These are phyloP conservation scores for Penicillium sp. DNA, from an alignment of 2,329 filamentous ascomycete species.

Conservation along the genomic window DNA sequence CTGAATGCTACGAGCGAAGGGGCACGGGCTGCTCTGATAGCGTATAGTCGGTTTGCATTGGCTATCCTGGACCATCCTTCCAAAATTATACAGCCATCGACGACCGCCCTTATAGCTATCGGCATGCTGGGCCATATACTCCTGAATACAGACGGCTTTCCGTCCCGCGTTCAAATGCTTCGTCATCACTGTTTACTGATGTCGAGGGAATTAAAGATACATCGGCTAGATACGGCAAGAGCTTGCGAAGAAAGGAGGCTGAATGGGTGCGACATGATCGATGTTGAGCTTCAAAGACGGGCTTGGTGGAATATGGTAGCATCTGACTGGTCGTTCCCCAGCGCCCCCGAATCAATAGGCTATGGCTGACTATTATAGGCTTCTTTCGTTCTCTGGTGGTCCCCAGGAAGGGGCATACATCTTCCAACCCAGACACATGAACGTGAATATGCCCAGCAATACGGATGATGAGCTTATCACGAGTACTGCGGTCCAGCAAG, in stretches of 20 bases:
- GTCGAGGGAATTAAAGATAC: slow-evolving; percentile 14
- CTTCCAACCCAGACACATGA: slow-evolving; percentile 25
- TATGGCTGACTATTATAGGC: slow-evolving; percentile 12
- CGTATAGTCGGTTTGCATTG: slow-evolving; percentile 11
- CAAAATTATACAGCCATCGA: slow-evolving; percentile 12
- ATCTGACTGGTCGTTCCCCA: slow-evolving; percentile 21
- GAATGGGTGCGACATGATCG: slow-evolving; percentile 19
- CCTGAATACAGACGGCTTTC: slow-evolving; percentile 18
- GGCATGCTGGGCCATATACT: slow-evolving; percentile 13
- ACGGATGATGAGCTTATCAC: slow-evolving; percentile 22
- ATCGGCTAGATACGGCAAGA: slow-evolving; percentile 16
- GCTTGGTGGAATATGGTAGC: slow-evolving; percentile 28
- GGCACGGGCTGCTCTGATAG: slow-evolving; percentile 12
- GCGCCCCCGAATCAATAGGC: too few species aligned
- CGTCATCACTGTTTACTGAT: slow-evolving; percentile 19
- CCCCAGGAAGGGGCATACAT: slow-evolving; percentile 22
- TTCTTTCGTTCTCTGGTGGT: slow-evolving; percentile 19
- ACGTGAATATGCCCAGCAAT: slow-evolving; percentile 20
- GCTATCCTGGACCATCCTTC: slow-evolving; percentile 16
- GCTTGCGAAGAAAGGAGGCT: slow-evolving; percentile 10
- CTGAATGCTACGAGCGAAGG: slow-evolving; percentile 15
- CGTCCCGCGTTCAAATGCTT: slow-evolving; percentile 14
- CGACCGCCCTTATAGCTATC: slow-evolving; percentile 16
- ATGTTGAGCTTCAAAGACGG: slow-evolving; percentile 24
- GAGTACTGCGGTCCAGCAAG: slow-evolving; percentile 5